Percentiles rank a stretch among this genome's conserved stretches.
Evolutionary conservation across 2,329 filamentous ascomycete genomes (phyloP).

Genomic region (Sphaerulina vaccinii): DNA sequence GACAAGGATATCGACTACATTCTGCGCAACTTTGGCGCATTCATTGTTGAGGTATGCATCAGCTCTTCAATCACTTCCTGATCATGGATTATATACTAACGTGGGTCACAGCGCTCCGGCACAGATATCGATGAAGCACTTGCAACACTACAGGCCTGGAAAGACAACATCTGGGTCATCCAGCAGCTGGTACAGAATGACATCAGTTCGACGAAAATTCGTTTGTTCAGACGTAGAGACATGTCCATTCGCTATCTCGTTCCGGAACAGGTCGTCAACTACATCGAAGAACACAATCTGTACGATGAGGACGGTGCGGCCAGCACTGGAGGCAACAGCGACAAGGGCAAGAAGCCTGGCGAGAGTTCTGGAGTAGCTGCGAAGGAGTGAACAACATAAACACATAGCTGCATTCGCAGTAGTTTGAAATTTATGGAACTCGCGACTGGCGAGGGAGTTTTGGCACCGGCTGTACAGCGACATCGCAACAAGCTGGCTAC

Average conservation of each 20-base stretch:
- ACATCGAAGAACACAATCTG: slow-evolving; percentile 40
- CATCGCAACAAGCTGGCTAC: not conserved
- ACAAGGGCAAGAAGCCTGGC: slow-evolving; percentile 33
- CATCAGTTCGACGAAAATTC: slow-evolving; percentile 78
- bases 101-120: slow-evolving; percentile 63
- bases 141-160: slow-evolving; percentile 75
- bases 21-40: slow-evolving; percentile 75
- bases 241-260: slow-evolving; percentile 79
- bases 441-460: not conserved
- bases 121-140: slow-evolving; percentile 88
- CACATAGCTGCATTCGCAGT: not conserved
- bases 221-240: slow-evolving; percentile 73
- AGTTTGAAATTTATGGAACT: not conserved
- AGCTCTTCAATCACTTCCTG: not conserved
- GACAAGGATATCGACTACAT: slow-evolving; percentile 84
- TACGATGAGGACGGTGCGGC: slow-evolving; percentile 40
- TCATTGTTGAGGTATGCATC: slow-evolving; percentile 61
- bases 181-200: slow-evolving; percentile 86
- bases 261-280: slow-evolving; percentile 68
- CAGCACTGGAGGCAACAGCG: slow-evolving; percentile 30
- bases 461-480: not conserved
- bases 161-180: slow-evolving; percentile 84
- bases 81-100: slow-evolving; percentile 1
- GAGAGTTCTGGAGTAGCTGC: slow-evolving; percentile 32
- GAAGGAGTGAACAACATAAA: not conserved